Base-by-base conservation (phyloP, 129 eudicot genomes). In the Flaveria sonorensis region DNA sequence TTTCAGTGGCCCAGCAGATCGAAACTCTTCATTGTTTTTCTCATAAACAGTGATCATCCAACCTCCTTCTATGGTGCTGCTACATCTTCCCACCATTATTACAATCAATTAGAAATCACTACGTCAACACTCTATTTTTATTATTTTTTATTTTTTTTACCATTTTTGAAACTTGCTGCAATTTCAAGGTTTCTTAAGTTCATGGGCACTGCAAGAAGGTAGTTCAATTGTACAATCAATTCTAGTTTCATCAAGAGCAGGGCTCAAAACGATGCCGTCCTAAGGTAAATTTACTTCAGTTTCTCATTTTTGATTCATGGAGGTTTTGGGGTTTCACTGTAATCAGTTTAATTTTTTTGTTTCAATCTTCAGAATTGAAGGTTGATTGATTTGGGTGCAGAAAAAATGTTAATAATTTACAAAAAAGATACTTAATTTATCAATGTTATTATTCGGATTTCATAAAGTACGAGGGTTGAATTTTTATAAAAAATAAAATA, bases 1-100 rank as follows among this genome's bases (percentile, higher is more conserved):
- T 78, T 14, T 75, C 30, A 68, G 76, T 81, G 85, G 91, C 89
- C 92, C 96, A 89, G 81, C 86, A 80, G 89, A 93, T 89, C 89
- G 88, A 93, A 87, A 86, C 83, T 86, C 86, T 68, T 65, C 70
- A 70, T 85, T 65, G 77, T 70, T 79, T 73, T 84, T 51, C 50
- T 77, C 68, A 28, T 61, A 61, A 61, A 40, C 59, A 78, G 74
- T 64, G 15, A 89, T 88, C 90, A 94, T 94, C 97, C 87, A 86
- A 80, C 88, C 81, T 86, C 80, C 88, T 82, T 88, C 89, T 83
- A 87, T 88, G 95, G 84, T 83, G 86, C 71, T 88, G 59, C 85
- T 78, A 32, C 46, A 68, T 80, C 72, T 26, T 72, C 81, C n/a
- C 66, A 24, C 40, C 68, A 61, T 61, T 61, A 14, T 77, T 72